Base-by-base conservation (phyloP, 495 filamentous ascomycete genomes). In the Filosporella fistucella region DNA sequence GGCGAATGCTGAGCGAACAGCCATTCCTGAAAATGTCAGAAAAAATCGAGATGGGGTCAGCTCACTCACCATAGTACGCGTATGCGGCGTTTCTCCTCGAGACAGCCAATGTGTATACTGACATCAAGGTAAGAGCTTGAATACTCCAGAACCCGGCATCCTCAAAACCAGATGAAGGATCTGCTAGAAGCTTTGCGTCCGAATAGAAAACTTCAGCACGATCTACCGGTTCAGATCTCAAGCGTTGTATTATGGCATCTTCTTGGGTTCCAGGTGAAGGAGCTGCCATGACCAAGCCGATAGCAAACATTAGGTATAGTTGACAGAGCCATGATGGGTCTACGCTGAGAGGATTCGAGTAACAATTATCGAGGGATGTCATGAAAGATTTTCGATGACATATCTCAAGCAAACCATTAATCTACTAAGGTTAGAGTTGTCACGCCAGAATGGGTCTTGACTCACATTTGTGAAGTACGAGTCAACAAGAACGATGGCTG, bases 141-240 rank as follows among this genome's bases (percentile, higher is more conserved):
- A 84, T 66, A 18, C 77, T 78, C 77, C 78, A 81, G 49, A 82
- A 76, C 37, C 76, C 74, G 35, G 70, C 75, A 61, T 84, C 78
- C 58, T 84, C 80, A 37, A 81, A 74, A 11, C 76, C 76, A n/a
- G 65, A 63, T 1, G 68, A 61, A 5, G 78, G 72, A 40, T 81
- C 74, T 25, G 64, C 69, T 38, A 81, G 64, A 39, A 65, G 68
- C 54, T 73, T 77, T 18, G 80, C 80, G 45, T 72, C 75, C 17
- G 70, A 65, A 48, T 77, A 84, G 61, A 81, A 82, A 16, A 78
- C 54, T 40, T 83, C 80, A 5, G 76, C 74, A 20, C 69, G 55
- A 25, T 58, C 40, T 12, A 54, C 40, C 18, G 23, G 35, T n/a
- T 54, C 68, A 4, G 55, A 52, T 18, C 68, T 69, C 29, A 81